Base-by-base conservation (phyloP, 2,329 filamentous ascomycete genomes). In the Colletotrichum sansevieriae region DNA sequence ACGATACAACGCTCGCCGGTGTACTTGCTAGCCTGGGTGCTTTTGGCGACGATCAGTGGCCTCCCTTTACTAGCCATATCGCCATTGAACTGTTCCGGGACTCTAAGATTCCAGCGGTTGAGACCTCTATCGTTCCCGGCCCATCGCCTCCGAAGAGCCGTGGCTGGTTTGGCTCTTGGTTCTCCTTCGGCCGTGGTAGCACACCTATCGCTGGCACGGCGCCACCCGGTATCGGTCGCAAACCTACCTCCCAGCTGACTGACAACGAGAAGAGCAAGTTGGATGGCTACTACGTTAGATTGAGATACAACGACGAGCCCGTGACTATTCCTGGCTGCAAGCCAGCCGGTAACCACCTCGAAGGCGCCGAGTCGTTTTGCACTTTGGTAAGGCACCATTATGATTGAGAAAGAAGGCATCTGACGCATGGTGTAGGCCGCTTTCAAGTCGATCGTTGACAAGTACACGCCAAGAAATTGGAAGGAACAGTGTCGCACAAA, bases 381-480 rank as follows among this genome's bases (percentile, higher is more conserved):
- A 98, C 95, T 0, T 80, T 99, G 74, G 90, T 92, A 83, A 79
- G 88, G 13, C 35, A 22, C 15, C 37, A 10, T 12, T 15, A 35
- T 29, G 12, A 13, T 25, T 25, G 35, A 8, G 18, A n/a, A 15
- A 11, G 12, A 11, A 10, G 13, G n/a, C 9, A 47, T n/a, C 35
- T 56, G 41, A 46, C 44, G 25, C 54, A 47, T 51, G 7, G 51
- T 33, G 61, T 70, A 93, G 90, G 89, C 92, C 65, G 94, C 95
- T 0, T 99, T 99, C 85, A 98, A 98, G 80, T 84, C 88, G 59
- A 93, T 98, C 63, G 94, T 96, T 2, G 95, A 98, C 80, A 94
- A 93, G 75, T 97, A 92, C 76, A 96, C 93, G 1, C 96, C 96
- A 0, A 83, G 83, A 67, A 87, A 94, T 77, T 98, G 95, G 95